These are phyloP conservation scores for Phylloporus sp. DNA, from an alignment of 768 basidiomycete genomes.

Conservation along the genomic window DNA sequence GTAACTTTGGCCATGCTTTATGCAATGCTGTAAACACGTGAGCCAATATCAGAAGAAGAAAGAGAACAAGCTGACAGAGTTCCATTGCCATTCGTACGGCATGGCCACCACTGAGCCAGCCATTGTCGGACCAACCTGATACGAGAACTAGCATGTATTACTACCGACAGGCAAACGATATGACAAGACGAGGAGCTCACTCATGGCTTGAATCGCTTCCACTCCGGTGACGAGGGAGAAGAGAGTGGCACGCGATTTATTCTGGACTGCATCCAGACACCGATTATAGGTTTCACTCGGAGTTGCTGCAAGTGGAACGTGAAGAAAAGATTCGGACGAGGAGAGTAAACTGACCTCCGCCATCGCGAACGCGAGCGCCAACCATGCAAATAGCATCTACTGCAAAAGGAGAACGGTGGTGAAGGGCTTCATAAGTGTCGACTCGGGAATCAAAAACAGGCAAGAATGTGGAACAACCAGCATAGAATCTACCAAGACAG, in stretches of 20 bases:
- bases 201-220: slow-evolving; percentile 93
- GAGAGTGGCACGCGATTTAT: slow-evolving; percentile 79
- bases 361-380: slow-evolving; percentile 85
- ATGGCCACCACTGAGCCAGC: slow-evolving; percentile 93
- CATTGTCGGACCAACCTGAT: slow-evolving; percentile 92
- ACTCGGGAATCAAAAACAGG: slow-evolving; percentile 79
- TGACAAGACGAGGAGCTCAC: slow-evolving; percentile 42
- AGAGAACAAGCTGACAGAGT: slow-evolving; percentile 53
- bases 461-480: slow-evolving; percentile 88
- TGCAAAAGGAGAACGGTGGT: slow-evolving; percentile 88
- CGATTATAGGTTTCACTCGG: slow-evolving; percentile 69
- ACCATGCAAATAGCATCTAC: slow-evolving; percentile 94
- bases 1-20: slow-evolving; percentile 83
- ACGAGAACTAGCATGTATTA: slow-evolving; percentile 59
- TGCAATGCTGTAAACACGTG: slow-evolving; percentile 62
- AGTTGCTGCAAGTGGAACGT: slow-evolving; percentile 44
- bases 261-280: slow-evolving; percentile 81
- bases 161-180: not conserved
- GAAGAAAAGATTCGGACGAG: not conserved
- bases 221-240: slow-evolving; percentile 81
- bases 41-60: slow-evolving; percentile 1
- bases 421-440: slow-evolving; percentile 86
- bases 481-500: slow-evolving; percentile 62
- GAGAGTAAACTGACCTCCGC: slow-evolving; percentile 58
- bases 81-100: slow-evolving; percentile 98